Evolutionary conservation across 805 yeast genomes (phyloP), one percentile per base, ranked within the genome.

Genomic region (Candida piceae): DNA sequence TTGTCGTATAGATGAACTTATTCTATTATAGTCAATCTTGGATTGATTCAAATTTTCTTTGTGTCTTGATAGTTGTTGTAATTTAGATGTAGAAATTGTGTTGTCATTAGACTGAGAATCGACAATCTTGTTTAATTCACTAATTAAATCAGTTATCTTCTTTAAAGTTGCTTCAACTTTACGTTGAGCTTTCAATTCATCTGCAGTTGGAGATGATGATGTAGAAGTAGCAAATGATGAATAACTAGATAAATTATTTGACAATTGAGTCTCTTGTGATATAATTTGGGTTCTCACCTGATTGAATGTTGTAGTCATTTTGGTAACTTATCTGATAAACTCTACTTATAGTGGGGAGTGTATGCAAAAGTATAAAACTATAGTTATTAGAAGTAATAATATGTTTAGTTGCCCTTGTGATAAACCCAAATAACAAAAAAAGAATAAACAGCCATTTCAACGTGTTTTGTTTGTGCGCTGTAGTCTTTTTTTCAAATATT

Each of bases 41-140:
- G 85, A 89, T 38, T 87, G 94, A 39, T 67, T 73, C 20, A 86
- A 65, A 11, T 75, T 71, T 58, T 87, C 96, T 49, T 74, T 76
- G 57, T 87, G 96, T 43, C 97, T 76, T 40, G 81, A 77, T 32
- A 88, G 62, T 57, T 89, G 97, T 51, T 84, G 90, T 29, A 79
- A 59, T 57, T 84, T 84, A 0, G 93, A 75, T 1, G 93, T 74
- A 5, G 89, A 72, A 7, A 83, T 70, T 12, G 69, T 60, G 20
- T 74, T 66, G 5, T 42, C 45, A 34, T 31, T 36, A 9, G 53
- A 42, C 25, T 50, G 53, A 4, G 56, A 62, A 32, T 84, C 85
- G 15, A 76, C 63, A 9, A 78, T 66, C 23, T 80, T 64, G 34
- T 69, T 64, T 45, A 84, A 55, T 23, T 69, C 64, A 23, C 63